Conservation (phyloP, 2,329 filamentous ascomycete species). For the Lecanicillium sp. region DNA sequence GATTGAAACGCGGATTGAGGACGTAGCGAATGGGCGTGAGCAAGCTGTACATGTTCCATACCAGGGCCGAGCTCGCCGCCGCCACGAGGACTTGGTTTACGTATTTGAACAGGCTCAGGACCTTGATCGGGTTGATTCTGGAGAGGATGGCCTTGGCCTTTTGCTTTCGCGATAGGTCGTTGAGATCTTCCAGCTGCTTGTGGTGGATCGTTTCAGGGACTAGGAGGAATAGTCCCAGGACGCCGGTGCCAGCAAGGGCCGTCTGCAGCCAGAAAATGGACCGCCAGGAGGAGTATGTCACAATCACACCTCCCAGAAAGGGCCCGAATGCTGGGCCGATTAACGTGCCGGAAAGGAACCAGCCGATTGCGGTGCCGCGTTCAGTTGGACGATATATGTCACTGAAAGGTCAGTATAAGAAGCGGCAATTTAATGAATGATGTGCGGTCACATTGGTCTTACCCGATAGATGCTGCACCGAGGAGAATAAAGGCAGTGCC, state of each 20-base stretch:
- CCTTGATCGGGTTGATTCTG: conserved; percentile 60
- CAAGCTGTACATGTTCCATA: conserved; percentile 65
- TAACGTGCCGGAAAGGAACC: conserved; percentile 64
- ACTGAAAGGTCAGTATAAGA: conserved; percentile 19
- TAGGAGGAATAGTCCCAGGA: conserved; percentile 54
- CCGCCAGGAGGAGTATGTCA: conserved; percentile 66
- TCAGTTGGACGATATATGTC: conserved; percentile 60
- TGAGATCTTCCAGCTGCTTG: conserved; percentile 53
- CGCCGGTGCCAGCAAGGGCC: conserved; percentile 53
- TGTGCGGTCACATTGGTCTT: conserved; percentile 17
- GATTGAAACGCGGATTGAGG: conserved; percentile 64
- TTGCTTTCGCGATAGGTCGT: conserved; percentile 39
- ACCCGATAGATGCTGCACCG: conserved; percentile 61
- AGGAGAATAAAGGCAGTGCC: conserved; percentile 69
- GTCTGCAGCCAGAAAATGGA: conserved; percentile 73
- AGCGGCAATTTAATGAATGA: conserved; percentile 12
- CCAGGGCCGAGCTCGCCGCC: conserved; percentile 52
- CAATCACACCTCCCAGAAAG: conserved; percentile 68
- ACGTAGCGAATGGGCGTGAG: conserved; percentile 63
- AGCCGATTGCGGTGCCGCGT: conserved; percentile 64
- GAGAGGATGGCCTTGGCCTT: conserved; percentile 48
- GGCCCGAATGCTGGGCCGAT: conserved; percentile 65
- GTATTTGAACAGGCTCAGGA: conserved; percentile 57
- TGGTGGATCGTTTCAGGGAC: conserved; percentile 67
- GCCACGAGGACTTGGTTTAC: conserved; percentile 57